Conservation (phyloP, 441 rosid genomes). For the Brassica hybrid region DNA sequence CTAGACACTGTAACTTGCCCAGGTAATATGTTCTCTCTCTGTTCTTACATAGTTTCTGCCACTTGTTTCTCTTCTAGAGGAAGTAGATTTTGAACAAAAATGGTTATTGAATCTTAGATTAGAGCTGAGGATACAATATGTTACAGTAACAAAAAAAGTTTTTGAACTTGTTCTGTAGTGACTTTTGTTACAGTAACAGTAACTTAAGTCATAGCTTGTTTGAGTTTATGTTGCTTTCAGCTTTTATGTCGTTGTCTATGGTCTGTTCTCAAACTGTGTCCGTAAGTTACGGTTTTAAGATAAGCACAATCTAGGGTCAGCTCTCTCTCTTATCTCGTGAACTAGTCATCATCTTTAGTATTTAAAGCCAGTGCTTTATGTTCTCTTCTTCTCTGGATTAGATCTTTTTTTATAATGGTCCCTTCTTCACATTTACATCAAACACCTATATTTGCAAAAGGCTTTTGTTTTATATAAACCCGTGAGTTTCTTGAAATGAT, state of each 20-base stretch:
- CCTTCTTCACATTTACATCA: slow-evolving; percentile 23
- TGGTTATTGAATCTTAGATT: background rate
- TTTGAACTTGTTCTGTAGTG: background rate
- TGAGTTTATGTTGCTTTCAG: slow-evolving; percentile 21
- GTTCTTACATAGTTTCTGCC: slow-evolving; percentile 31
- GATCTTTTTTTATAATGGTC: slow-evolving; percentile 36
- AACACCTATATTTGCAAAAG: background rate
- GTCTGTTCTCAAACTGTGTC: slow-evolving; percentile 27
- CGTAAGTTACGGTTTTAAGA: slow-evolving; percentile 38
- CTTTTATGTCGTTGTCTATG: slow-evolving; percentile 38
- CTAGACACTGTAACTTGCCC: slow-evolving; percentile 83
- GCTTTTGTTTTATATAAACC: slow-evolving; percentile 27
- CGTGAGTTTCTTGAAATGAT: slow-evolving; percentile 22
- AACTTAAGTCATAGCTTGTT: slow-evolving; percentile 19
- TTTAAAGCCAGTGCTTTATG: slow-evolving; percentile 34
- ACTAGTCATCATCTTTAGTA: slow-evolving; percentile 16
- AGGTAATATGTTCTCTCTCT: slow-evolving; percentile 48
- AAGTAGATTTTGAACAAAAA: background rate
- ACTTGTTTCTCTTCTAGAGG: slow-evolving; percentile 9
- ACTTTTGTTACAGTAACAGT: background rate
- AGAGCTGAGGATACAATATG: background rate
- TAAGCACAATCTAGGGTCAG: slow-evolving; percentile 28
- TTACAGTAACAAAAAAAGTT: background rate
- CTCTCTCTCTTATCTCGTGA: slow-evolving; percentile 34
- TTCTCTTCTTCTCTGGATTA: slow-evolving; percentile 27